Percentiles rank a stretch among this genome's conserved stretches.
Evolutionary conservation across 1,284 basidiomycete genomes (phyloP).

Genomic region (Paramarasmius palmivorus): DNA sequence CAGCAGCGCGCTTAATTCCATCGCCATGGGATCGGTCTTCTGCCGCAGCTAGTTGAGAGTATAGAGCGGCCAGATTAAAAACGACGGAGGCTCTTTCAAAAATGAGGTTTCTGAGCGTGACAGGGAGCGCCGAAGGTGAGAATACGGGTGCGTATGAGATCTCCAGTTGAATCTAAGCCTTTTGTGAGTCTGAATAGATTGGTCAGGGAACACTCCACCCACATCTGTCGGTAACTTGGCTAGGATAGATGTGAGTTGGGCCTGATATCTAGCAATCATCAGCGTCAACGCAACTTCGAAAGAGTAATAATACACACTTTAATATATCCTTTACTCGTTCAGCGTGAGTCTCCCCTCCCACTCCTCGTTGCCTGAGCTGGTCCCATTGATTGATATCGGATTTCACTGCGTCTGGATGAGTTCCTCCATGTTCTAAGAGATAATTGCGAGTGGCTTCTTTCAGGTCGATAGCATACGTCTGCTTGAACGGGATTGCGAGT

Average conservation of each 20-base stretch:
- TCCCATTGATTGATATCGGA: slow-evolving; percentile 78
- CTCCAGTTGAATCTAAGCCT: slow-evolving; percentile 70
- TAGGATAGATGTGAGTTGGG: slow-evolving; percentile 54
- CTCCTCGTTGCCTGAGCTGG: slow-evolving; percentile 63
- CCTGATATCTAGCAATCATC: not conserved
- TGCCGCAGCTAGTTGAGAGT: slow-evolving; percentile 67
- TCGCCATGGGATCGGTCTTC: slow-evolving; percentile 74
- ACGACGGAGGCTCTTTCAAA: slow-evolving; percentile 80
- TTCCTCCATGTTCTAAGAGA: slow-evolving; percentile 70
- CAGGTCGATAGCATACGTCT: slow-evolving; percentile 61
- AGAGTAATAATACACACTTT: slow-evolving; percentile 38
- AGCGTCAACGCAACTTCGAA: not conserved
- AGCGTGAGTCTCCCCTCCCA: slow-evolving; percentile 58
- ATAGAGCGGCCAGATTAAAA: slow-evolving; percentile 84
- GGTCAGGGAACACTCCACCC: slow-evolving; percentile 15
- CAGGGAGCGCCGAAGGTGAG: slow-evolving; percentile 52
- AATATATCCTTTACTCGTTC: slow-evolving; percentile 49
- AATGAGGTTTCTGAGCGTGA: slow-evolving; percentile 69
- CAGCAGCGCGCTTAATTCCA: slow-evolving; percentile 76
- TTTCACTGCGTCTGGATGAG: slow-evolving; percentile 90
- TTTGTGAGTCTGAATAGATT: not conserved
- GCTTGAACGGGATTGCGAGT: slow-evolving; percentile 78
- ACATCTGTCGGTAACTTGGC: slow-evolving; percentile 48
- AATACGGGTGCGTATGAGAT: slow-evolving; percentile 80
- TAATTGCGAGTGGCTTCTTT: slow-evolving; percentile 64